Percentiles rank a stretch among this genome's conserved stretches.
Conservation (phyloP, 2,329 filamentous ascomycete species). For the Botryosphaeria dothidea region DNA sequence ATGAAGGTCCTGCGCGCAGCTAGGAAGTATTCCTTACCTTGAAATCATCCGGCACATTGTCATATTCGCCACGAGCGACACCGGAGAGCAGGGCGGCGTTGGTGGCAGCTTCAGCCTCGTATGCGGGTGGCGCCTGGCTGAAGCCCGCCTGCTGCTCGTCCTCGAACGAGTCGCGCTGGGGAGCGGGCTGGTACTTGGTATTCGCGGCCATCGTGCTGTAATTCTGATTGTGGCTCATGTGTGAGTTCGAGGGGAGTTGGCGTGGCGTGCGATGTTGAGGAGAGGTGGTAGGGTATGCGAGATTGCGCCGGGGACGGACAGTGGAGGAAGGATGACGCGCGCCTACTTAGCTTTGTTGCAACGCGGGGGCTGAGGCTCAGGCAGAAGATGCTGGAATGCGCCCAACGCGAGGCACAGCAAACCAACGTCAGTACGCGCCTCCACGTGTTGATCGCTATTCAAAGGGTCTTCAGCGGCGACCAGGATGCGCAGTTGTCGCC, state of each 20-base stretch:
- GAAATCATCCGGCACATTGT: slow-evolving; percentile 96
- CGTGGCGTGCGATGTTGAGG: background rate
- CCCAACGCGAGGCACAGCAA: slow-evolving; percentile 5
- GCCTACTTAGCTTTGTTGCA: slow-evolving; percentile 8
- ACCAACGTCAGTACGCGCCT: background rate
- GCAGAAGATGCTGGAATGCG: slow-evolving; percentile 16
- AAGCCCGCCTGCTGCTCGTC: slow-evolving; percentile 55
- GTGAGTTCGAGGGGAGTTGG: background rate
- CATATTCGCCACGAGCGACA: slow-evolving; percentile 73
- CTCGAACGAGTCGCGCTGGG: slow-evolving; percentile 84
- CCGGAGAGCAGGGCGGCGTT: slow-evolving; percentile 63
- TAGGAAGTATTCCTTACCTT: slow-evolving; percentile 59
- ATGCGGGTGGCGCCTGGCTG: slow-evolving; percentile 80
- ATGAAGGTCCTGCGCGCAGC: background rate
- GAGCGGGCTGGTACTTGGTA: slow-evolving; percentile 79
- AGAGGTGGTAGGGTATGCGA: background rate
- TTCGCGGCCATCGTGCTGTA: slow-evolving; percentile 40
- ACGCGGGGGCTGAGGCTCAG: background rate
- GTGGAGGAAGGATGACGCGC: slow-evolving; percentile 12
- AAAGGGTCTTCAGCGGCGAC: background rate
- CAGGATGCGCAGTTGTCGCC: background rate
- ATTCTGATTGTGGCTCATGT: slow-evolving; percentile 1
- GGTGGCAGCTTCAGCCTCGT: slow-evolving; percentile 60
- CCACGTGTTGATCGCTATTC: slow-evolving; percentile 8
- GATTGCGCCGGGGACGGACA: background rate